Conservation (phyloP, 495 filamentous ascomycete genomes). For the Hypoxylon perforatum region DNA sequence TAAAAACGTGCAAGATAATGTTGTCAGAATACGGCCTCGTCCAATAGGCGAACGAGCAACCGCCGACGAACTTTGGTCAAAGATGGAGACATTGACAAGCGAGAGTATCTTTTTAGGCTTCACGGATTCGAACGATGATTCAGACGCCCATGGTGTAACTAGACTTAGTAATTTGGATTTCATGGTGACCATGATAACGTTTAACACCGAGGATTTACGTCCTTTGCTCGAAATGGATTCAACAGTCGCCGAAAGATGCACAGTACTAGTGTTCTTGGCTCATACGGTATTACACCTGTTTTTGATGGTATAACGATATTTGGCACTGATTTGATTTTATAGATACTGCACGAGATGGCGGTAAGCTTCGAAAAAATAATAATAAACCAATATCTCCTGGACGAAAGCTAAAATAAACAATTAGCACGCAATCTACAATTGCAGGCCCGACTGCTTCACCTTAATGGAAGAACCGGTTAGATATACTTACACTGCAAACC, state of each 20-base stretch:
- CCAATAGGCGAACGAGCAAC: constrained; percentile 3
- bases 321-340: neutral
- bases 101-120: neutral
- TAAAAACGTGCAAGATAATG: neutral
- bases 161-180: neutral
- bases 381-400: neutral
- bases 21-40: neutral
- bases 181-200: neutral
- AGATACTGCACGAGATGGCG: constrained; percentile 13
- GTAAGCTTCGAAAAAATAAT: constrained; percentile 2
- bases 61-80: neutral
- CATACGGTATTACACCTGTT: neutral
- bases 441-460: neutral
- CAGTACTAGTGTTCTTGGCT: neutral
- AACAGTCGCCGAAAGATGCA: neutral
- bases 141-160: neutral
- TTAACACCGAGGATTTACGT: neutral
- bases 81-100: neutral
- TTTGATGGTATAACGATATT: neutral
- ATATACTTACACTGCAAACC: neutral
- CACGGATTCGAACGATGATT: constrained; percentile 3
- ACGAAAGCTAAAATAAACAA: neutral
- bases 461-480: constrained; percentile 6
- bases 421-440: constrained; percentile 17
- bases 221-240: neutral